phyloP scores from a whole-genome alignment of 2,329 filamentous ascomycete species.

The Cryphonectria japonica region DNA sequence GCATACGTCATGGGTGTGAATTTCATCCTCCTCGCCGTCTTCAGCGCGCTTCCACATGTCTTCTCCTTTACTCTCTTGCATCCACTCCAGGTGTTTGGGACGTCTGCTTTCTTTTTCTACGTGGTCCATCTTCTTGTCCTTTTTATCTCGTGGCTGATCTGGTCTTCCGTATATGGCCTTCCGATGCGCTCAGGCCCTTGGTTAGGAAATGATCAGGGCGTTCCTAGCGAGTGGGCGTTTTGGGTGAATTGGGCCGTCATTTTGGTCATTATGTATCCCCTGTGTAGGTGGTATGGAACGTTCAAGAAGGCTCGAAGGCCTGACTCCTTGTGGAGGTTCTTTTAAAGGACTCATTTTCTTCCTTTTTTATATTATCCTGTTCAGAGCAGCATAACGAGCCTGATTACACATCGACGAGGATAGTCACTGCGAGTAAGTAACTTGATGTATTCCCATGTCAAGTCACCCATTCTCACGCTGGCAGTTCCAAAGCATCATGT shows the following conservation, averaged over 20 bases:
- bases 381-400: background rate
- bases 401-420: background rate
- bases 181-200: constrained; percentile 26
- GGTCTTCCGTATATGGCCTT: constrained; percentile 20
- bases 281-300: constrained; percentile 46
- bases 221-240: constrained; percentile 45
- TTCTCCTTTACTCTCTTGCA: constrained; percentile 38
- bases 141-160: constrained; percentile 34
- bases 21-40: constrained; percentile 44
- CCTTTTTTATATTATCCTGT: background rate
- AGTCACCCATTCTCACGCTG: too few species aligned
- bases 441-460: too few species aligned
- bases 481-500: background rate
- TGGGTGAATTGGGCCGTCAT: constrained; percentile 42
- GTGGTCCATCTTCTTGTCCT: constrained; percentile 44
- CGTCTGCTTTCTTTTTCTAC: constrained; percentile 53
- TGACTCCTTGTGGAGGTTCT: constrained; percentile 52
- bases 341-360: constrained; percentile 35
- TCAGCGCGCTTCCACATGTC: constrained; percentile 40
- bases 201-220: constrained; percentile 42
- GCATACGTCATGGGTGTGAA: constrained; percentile 45
- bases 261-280: constrained; percentile 46
- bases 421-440: too few species aligned
- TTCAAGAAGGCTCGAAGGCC: constrained; percentile 48
- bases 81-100: constrained; percentile 48